phyloP scores from a whole-genome alignment of 2,329 filamentous ascomycete genomes.

The Claviceps pusilla region DNA sequence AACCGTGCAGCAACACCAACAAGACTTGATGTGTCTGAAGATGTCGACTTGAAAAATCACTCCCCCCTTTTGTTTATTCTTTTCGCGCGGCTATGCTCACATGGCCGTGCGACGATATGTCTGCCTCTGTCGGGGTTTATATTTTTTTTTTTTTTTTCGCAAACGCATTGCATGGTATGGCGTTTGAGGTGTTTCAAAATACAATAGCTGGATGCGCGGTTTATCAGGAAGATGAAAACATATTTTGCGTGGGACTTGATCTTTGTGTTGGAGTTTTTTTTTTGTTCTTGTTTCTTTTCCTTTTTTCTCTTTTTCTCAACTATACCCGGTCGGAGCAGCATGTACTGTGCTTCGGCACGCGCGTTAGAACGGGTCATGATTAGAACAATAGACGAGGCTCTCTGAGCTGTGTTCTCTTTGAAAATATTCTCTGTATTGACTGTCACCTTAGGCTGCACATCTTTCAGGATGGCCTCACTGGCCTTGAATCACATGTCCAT shows the following conservation, averaged over 20 bases:
- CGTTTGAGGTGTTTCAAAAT: neutral
- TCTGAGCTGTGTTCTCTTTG: neutral
- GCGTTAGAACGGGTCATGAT: slow-evolving; percentile 1
- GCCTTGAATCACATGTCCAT: no score
- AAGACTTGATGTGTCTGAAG: no score
- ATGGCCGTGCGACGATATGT: neutral
- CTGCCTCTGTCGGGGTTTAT: neutral
- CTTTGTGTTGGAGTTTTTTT: neutral
- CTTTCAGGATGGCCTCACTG: no score
- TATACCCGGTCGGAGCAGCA: slow-evolving; percentile 1
- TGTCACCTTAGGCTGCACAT: no score
- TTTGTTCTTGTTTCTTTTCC: neutral
- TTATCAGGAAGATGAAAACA: neutral
- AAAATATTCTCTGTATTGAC: no score
- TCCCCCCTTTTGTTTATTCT: neutral
- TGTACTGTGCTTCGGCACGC: slow-evolving; percentile 1
- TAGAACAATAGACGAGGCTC: slow-evolving; percentile 3
- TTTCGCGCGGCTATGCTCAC: neutral
- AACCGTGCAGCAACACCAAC: no score
- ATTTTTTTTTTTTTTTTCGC: neutral
- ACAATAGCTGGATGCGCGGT: neutral
- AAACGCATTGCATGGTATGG: slow-evolving; percentile 2
- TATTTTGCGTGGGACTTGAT: neutral
- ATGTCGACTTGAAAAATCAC: neutral
- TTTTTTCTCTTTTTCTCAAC: neutral